Percentiles rank a stretch among this genome's conserved stretches.
Evolutionary conservation across 352 stramenopile species (phyloP).

Genomic region (Phytophthora megakarya): DNA sequence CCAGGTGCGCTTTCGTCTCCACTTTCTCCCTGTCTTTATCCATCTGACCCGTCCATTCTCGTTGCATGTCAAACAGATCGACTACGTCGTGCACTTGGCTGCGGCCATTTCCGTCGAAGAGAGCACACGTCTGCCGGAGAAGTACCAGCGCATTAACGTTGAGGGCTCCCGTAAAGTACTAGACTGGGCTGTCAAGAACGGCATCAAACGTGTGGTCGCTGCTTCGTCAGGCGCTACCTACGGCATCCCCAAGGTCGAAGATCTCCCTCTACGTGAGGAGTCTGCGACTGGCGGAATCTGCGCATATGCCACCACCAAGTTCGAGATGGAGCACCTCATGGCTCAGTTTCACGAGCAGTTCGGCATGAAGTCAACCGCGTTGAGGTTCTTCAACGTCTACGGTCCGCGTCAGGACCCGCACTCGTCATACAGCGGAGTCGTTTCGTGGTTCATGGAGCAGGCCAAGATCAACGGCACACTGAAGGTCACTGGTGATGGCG

Average conservation of each 20-base stretch:
- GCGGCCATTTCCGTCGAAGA: conserved; percentile 85
- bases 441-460: conserved; percentile 87
- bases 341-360: conserved; percentile 63
- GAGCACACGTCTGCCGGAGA: conserved; percentile 79
- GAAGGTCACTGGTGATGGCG: conserved; percentile 72
- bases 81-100: conserved; percentile 81
- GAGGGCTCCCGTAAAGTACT: conserved; percentile 79
- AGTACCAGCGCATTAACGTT: conserved; percentile 84
- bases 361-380: conserved; percentile 68
- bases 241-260: conserved; percentile 59
- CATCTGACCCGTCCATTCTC: conserved; percentile 16
- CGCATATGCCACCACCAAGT: conserved; percentile 81
- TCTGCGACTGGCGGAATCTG: conserved; percentile 75
- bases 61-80: conserved; percentile 47
- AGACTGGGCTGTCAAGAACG: conserved; percentile 73
- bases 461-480: conserved; percentile 79
- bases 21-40: conserved; percentile 26
- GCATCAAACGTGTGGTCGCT: conserved; percentile 76
- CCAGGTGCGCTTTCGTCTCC: conserved; percentile 48
- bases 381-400: conserved; percentile 88
- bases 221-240: conserved; percentile 79
- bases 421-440: conserved; percentile 80
- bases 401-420: conserved; percentile 79
- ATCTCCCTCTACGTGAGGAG: conserved; percentile 70
- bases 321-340: conserved; percentile 84